A percentile compares a stretch with the other conserved stretches of the same genome.
These are phyloP conservation scores for Myxozyma sirexii DNA, from an alignment of 805 yeast genomes.

Conservation along the genomic window DNA sequence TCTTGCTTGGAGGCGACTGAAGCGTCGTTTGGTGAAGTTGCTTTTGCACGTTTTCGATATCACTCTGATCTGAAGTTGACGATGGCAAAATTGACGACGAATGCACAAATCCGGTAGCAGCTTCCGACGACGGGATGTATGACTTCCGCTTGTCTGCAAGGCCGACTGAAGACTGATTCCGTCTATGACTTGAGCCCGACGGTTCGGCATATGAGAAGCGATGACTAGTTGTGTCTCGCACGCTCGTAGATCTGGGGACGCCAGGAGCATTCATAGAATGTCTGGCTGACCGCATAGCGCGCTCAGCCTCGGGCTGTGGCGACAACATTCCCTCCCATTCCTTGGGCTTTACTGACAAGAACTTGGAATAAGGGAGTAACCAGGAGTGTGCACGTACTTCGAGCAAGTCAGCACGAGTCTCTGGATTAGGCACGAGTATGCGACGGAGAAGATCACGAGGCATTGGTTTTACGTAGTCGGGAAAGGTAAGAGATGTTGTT, in stretches of 20 bases:
- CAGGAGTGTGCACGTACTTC: slow-evolving; percentile 82
- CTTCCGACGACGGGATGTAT: not conserved
- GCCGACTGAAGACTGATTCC: slow-evolving; percentile 1
- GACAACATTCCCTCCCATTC: slow-evolving; percentile 76
- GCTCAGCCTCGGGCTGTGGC: slow-evolving; percentile 11
- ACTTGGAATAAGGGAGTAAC: slow-evolving; percentile 81
- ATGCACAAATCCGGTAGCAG: not conserved
- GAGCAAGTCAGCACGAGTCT: slow-evolving; percentile 65
- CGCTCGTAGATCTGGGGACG: slow-evolving; percentile 17
- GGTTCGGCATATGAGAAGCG: slow-evolving; percentile 8
- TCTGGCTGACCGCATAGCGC: slow-evolving; percentile 7
- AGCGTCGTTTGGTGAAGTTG: slow-evolving; percentile 25
- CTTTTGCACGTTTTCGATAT: slow-evolving; percentile 27
- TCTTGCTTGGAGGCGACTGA: not conserved
- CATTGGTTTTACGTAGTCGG: slow-evolving; percentile 86
- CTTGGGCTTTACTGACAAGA: slow-evolving; percentile 78
- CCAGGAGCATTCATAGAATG: slow-evolving; percentile 14
- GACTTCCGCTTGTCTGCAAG: slow-evolving; percentile 17
- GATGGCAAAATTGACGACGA: not conserved
- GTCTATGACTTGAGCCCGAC: slow-evolving; percentile 1
- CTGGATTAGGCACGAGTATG: slow-evolving; percentile 79
- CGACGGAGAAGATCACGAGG: slow-evolving; percentile 88
- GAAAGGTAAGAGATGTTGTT: slow-evolving; percentile 88
- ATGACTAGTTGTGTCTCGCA: not conserved
- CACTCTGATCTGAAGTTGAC: slow-evolving; percentile 5